Base-by-base conservation (phyloP, 2,329 filamentous ascomycete species). In the Colletotrichum filicis region DNA sequence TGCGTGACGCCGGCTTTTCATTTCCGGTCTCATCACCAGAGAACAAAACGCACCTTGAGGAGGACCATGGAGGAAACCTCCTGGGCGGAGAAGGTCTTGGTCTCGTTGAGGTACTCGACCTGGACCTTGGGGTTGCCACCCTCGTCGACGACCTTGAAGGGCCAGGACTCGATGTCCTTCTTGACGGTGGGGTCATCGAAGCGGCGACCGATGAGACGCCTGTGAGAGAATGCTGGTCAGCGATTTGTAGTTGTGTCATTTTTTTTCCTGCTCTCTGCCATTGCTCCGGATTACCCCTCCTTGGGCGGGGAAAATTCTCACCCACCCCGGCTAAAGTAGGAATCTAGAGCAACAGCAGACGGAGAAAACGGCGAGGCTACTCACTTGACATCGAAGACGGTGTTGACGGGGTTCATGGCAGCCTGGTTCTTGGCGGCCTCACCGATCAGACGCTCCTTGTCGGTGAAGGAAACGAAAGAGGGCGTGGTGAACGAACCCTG, bases 361-460 rank as follows among this genome's bases (percentile, higher is more conserved):
- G 60, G 62, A 71, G 22, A 56, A 2, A 35, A 16, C 19, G 28
- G 19, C 61, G 16, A 42, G 57, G 66, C 68, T 69, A 87, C 93
- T 88, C 86, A 97, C 95, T 98, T 99, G 92, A 98, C 94, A 88
- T 99, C 97, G 89, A 98, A 99, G 87, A 99, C 91, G 80, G 97
- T 99, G 91, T 98, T 98, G 84, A 87, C 87, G 76, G 97, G 97
- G 94, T 99, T 99, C 95, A 98, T 98, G 82, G 97, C 96, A 83
- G 96, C 97, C 92, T 98, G 95, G 91, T 99, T 99, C 94, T 98
- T 99, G 83, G 97, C 97, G 75, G 97, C 96, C 91, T 98, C 97
- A 90, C 97, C 97, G 83, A 98, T 98, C 88, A 99, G 89, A 87
- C 97, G 95, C 91, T 99, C 97, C 90, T 98, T 95, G 82, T 96